These are phyloP conservation scores for Penicillium chermesinum DNA, from an alignment of 495 filamentous ascomycete genomes.

Conservation along the genomic window DNA sequence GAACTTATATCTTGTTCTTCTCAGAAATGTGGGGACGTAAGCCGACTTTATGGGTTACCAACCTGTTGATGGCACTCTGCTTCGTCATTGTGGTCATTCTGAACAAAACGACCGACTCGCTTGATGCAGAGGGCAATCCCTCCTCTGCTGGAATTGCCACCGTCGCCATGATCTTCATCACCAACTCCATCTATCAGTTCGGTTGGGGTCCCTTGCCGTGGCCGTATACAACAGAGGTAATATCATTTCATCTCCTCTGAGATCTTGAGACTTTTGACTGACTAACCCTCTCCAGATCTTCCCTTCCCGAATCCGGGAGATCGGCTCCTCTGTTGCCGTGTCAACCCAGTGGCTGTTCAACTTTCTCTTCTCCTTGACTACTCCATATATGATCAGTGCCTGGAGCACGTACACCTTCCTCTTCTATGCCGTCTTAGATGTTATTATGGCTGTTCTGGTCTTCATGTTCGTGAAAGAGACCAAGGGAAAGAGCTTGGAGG, in stretches of 20 bases:
- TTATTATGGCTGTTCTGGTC: conserved; percentile 47
- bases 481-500: conserved; percentile 44
- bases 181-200: conserved; percentile 41
- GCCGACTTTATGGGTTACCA: conserved; percentile 46
- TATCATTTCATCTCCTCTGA: not conserved
- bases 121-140: conserved; percentile 24
- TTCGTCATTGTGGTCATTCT: conserved; percentile 47
- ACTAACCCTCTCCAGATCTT: conserved; percentile 32
- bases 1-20: conserved; percentile 44
- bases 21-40: conserved; percentile 54
- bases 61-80: conserved; percentile 41
- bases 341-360: conserved; percentile 50
- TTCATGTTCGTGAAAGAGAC: conserved; percentile 62
- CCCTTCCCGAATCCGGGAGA: conserved; percentile 42
- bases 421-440: conserved; percentile 33
- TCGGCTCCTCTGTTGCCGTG: conserved; percentile 37
- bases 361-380: conserved; percentile 46
- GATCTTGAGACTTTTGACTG: too few species aligned
- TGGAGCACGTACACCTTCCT: conserved; percentile 47
- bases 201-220: conserved; percentile 51
- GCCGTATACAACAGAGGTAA: conserved; percentile 42
- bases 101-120: conserved; percentile 26
- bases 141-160: conserved; percentile 40
- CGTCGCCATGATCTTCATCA: conserved; percentile 46
- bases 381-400: conserved; percentile 42